Evolutionary conservation across 352 stramenopile species (phyloP), one percentile per base, ranked within the genome.

Genomic region (Globisporangium viniferum): DNA sequence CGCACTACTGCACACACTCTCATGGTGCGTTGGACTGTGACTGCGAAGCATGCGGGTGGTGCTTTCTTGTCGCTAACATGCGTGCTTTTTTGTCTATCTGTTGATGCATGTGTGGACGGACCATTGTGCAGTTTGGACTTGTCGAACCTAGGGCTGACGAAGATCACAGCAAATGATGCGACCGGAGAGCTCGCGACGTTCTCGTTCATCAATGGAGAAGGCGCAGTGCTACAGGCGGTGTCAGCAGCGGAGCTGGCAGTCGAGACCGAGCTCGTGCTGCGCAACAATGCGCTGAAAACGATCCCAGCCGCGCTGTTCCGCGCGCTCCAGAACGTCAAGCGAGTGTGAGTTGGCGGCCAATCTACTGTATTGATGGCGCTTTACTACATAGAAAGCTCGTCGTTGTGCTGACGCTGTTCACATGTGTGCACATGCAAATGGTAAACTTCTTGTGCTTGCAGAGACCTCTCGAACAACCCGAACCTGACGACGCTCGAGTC

Each of bases 381-480:
- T 10, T 57, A 5, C 4, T 33, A 31, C 20, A 31, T 24, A 5
- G 4, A 35, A 5, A 20, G 48, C 15, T 15, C 2, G 41, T 49
- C 15, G 14, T 3, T 49, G 5, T 49, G 8, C 5, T 49, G 18
- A n/a, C 14, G 41, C 15, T 49, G 18, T 9, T 49, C 41, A 49
- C 8, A 2, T 22, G 39, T 64, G n/a, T 55, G 18, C 39, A 15
- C 62, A 46, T 69, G 61, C 35, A 54, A 66, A 22, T 56, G 4
- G 18, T 27, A 18, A 41, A 3, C 7, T 20, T 31, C 15, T 15
- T 59, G 64, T 41, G 4, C 46, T 14, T 53, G 31, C 41, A 90
- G 80, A 53, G 69, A 87, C 64, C 54, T 89, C 5, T 91, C 83
- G 1, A 68, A 84, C 59, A 92, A 92, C 67, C 80, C 78, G 24